Evolutionary conservation across 129 eudicot genomes (phyloP).

Genomic region (Arctium lappa): DNA sequence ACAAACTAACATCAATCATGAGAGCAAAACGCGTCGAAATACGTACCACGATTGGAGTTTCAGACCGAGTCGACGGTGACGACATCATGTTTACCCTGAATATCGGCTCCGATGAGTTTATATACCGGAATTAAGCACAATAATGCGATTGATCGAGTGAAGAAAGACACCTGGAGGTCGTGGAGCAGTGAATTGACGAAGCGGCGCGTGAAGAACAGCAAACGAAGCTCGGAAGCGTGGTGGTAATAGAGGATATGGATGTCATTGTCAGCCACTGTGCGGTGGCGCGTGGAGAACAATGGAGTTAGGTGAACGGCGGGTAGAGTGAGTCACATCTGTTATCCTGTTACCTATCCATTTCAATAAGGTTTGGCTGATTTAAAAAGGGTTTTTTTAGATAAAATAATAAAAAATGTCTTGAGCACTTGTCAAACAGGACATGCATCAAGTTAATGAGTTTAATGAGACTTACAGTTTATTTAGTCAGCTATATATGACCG

Average conservation of each 20-base stretch:
- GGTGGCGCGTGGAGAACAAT: conserved; percentile 25
- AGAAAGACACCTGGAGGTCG: conserved; percentile 17
- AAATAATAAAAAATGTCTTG: no score
- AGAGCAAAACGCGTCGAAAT: background rate
- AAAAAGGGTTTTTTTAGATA: no score
- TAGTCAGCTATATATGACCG: no score
- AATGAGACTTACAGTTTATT: no score
- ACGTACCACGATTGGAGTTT: conserved; percentile 55
- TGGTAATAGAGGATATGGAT: conserved; percentile 9
- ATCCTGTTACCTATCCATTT: background rate
- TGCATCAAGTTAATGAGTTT: no score
- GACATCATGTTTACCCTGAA: conserved; percentile 50
- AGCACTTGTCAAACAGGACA: no score
- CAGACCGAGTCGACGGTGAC: conserved; percentile 38
- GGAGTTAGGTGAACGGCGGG: background rate
- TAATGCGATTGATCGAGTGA: conserved; percentile 7
- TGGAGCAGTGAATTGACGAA: conserved; percentile 6
- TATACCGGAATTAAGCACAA: background rate
- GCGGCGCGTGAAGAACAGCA: conserved; percentile 20
- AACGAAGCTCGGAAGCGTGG: conserved; percentile 19
- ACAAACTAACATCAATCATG: background rate
- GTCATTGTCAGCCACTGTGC: conserved; percentile 13
- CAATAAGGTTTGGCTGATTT: background rate
- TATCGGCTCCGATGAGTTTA: background rate
- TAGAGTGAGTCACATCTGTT: no score